Evolutionary conservation across 257 asterid genomes (phyloP).

Genomic region (Ocimum tenuiflorum): DNA sequence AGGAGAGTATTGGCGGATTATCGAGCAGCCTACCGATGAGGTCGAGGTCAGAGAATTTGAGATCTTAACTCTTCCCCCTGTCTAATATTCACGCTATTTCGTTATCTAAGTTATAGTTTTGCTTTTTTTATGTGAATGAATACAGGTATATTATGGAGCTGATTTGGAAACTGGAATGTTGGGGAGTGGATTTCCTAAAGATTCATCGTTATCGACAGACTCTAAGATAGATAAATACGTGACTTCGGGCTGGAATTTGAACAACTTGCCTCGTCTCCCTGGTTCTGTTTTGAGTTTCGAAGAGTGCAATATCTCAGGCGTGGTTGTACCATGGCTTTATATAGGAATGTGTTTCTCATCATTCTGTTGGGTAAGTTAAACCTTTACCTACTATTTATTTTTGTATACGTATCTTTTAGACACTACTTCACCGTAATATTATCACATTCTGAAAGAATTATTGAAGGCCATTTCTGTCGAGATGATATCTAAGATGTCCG

Average conservation of each 20-base stretch:
- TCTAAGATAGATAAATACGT: constrained; percentile 40
- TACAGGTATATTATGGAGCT: constrained; percentile 92
- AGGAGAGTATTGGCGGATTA: constrained; percentile 86
- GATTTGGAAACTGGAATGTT: constrained; percentile 82
- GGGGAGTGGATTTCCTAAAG: constrained; percentile 86
- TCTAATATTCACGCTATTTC: not conserved
- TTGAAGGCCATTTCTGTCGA: too few species aligned
- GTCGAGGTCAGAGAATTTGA: constrained; percentile 53
- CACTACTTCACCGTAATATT: too few species aligned
- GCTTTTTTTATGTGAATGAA: too few species aligned
- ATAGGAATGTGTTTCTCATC: constrained; percentile 98
- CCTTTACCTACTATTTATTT: not conserved
- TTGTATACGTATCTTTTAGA: too few species aligned
- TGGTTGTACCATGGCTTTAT: constrained; percentile 95
- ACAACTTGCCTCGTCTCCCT: constrained; percentile 72
- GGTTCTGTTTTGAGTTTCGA: constrained; percentile 84
- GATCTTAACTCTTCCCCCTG: not conserved
- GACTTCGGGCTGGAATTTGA: constrained; percentile 88
- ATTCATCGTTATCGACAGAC: constrained; percentile 29
- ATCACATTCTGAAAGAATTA: too few species aligned
- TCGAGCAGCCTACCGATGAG: constrained; percentile 74
- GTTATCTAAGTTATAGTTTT: too few species aligned
- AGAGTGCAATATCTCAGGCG: constrained; percentile 88
- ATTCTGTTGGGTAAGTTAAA: constrained; percentile 61
- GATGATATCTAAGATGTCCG: too few species aligned